Percentiles rank a stretch among this genome's conserved stretches.
Conservation (phyloP, 352 stramenopile species). For the Phytophthora syringae region DNA sequence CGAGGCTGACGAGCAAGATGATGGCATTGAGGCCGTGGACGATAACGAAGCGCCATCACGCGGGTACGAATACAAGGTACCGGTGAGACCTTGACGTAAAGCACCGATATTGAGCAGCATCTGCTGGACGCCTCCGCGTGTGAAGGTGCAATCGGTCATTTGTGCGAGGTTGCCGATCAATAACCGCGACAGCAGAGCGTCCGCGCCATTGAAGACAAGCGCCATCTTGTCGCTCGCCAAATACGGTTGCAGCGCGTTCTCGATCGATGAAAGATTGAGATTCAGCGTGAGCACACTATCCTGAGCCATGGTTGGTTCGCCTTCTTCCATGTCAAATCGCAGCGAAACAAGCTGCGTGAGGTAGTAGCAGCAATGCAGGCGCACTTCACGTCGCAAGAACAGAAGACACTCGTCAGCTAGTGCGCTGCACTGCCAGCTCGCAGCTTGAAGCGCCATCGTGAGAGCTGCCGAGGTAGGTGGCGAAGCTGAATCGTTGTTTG, state of each 20-base stretch:
- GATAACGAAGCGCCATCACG: conserved; percentile 43
- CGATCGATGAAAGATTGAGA: conserved; percentile 76
- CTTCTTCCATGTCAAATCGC: conserved; percentile 64
- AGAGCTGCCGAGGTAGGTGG: conserved; percentile 39
- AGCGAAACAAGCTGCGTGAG: conserved; percentile 77
- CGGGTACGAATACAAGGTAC: conserved; percentile 77
- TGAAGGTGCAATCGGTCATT: conserved; percentile 70
- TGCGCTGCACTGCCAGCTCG: conserved; percentile 74
- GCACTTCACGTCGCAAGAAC: conserved; percentile 78
- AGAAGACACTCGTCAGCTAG: conserved; percentile 82
- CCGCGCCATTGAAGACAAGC: conserved; percentile 76
- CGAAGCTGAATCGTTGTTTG: conserved; percentile 15
- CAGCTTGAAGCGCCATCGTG: conserved; percentile 53
- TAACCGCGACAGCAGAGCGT: conserved; percentile 63
- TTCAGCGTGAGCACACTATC: conserved; percentile 78
- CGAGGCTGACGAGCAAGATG: conserved; percentile 39
- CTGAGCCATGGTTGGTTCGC: conserved; percentile 68
- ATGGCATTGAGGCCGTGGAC: conserved; percentile 21
- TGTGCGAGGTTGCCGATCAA: conserved; percentile 70
- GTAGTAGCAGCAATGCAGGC: conserved; percentile 80
- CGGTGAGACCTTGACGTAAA: conserved; percentile 77
- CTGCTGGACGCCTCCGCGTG: conserved; percentile 74
- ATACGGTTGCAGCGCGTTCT: conserved; percentile 79
- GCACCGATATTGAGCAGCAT: conserved; percentile 83
- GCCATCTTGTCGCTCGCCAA: conserved; percentile 78